Evolutionary conservation across 129 eudicot species (phyloP), one percentile per base, ranked within the genome.

Genomic region (Artemisia argyi): DNA sequence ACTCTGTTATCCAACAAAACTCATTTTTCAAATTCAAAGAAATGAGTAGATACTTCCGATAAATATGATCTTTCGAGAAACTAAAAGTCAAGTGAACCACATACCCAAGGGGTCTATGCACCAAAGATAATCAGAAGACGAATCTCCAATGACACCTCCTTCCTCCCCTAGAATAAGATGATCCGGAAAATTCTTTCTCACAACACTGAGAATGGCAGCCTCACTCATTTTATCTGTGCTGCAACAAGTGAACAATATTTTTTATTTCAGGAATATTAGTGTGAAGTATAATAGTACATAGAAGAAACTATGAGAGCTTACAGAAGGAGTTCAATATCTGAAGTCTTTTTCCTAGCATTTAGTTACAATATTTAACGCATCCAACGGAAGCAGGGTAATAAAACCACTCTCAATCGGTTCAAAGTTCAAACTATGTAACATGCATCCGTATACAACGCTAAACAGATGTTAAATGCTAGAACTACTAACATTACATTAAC

Each of bases 101-200:
- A 61, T 73, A 95, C 99, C 99, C 80, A 95, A 75, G 14, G 99
- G 99, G 83, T 95, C 99, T 67, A 95, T 90, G 89, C 97, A 90
- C 99, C 99, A 95, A 70, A 95, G 97, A 78, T 90, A 95, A 80
- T 95, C 96, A 63, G 99, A 95, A 73, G 97, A 86, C 47, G 97
- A 82, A 74, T 95, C 97, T 47, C 99, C 99, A 73, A 95, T 90
- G 49, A 95, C 59, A 30, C 99, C 99, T 84, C 97, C 99, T 77
- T 95, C 99, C 84, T 95, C 99, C 69, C 99, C 99, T 42, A 94
- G 89, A 81, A 95, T 95, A 74, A 90, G 96, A 79, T 95, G 99
- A 73, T 90, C 97, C 16, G 69, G 83, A 71, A 94, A 95, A 65
- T 88, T 90, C 85, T 81, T 78, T 58, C 84, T 74, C 74, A 90